Conservation (phyloP, 2,329 filamentous ascomycete genomes). For the Camillea tinctor region DNA sequence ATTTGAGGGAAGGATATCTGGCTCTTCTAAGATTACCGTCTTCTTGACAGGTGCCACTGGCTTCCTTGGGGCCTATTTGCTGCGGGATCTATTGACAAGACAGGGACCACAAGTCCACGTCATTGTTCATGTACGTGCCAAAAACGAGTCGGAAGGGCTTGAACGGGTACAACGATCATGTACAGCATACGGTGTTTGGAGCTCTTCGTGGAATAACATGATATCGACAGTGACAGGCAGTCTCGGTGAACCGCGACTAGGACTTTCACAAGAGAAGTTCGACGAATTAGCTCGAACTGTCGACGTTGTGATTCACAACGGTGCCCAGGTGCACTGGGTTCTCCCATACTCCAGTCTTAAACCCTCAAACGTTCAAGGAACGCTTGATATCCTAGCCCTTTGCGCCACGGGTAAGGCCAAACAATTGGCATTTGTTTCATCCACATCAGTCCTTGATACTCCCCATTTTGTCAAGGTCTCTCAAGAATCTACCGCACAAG, state of each 20-base stretch:
- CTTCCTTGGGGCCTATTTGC: background rate
- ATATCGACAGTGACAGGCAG: no score
- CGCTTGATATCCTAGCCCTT: background rate
- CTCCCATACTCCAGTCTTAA: constrained; percentile 64
- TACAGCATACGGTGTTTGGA: no score
- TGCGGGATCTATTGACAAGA: background rate
- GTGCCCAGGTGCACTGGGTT: constrained; percentile 66
- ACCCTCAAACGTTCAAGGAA: constrained; percentile 62
- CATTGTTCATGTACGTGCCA: background rate
- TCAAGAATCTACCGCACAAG: background rate
- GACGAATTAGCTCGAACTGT: background rate
- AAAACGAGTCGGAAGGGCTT: background rate
- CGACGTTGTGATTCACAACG: constrained; percentile 50
- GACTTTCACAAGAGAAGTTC: background rate
- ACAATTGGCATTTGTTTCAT: background rate
- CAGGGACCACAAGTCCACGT: background rate
- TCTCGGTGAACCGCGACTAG: no score
- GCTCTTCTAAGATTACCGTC: constrained; percentile 34
- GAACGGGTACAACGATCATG: no score
- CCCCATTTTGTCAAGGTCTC: background rate
- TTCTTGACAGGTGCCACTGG: background rate
- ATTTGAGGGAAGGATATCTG: constrained; percentile 55
- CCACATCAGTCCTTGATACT: background rate
- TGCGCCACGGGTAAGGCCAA: background rate
- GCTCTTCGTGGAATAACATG: no score